Evolutionary conservation across 163 green algal genomes (phyloP).

Genomic region (Volvox carteri): DNA sequence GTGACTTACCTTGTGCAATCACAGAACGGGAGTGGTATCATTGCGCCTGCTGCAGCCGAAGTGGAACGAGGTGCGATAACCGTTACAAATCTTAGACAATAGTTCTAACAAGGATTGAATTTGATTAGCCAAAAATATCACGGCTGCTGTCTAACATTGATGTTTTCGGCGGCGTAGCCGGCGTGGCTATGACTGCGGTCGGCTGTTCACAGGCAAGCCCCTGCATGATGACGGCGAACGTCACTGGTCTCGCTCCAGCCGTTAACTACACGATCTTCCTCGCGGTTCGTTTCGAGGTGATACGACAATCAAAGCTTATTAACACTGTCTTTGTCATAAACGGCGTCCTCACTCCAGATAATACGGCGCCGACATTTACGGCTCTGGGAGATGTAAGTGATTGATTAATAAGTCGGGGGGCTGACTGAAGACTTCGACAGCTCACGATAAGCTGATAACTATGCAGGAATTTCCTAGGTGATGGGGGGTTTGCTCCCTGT

Average conservation of each 20-base stretch:
- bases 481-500: no score
- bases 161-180: constrained; percentile 17
- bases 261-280: constrained; percentile 67
- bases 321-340: constrained; percentile 48
- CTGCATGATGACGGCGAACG: constrained; percentile 20
- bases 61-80: constrained; percentile 44
- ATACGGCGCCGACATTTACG: constrained; percentile 59
- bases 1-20: constrained; percentile 54
- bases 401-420: no score
- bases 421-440: no score
- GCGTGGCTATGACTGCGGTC: constrained; percentile 6
- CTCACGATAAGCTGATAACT: no score
- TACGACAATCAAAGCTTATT: constrained; percentile 21
- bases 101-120: no score
- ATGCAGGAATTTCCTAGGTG: no score
- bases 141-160: no score
- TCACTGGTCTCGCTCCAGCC: constrained; percentile 51
- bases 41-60: not conserved
- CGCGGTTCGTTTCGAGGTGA: constrained; percentile 50
- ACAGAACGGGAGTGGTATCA: not conserved
- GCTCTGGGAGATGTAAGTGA: constrained; percentile 6
- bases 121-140: no score
- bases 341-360: constrained; percentile 66
- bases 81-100: no score
- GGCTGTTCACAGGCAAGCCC: not conserved